Evolutionary conservation across 2,329 filamentous ascomycete genomes (phyloP).

Genomic region (Lomentospora prolificans): DNA sequence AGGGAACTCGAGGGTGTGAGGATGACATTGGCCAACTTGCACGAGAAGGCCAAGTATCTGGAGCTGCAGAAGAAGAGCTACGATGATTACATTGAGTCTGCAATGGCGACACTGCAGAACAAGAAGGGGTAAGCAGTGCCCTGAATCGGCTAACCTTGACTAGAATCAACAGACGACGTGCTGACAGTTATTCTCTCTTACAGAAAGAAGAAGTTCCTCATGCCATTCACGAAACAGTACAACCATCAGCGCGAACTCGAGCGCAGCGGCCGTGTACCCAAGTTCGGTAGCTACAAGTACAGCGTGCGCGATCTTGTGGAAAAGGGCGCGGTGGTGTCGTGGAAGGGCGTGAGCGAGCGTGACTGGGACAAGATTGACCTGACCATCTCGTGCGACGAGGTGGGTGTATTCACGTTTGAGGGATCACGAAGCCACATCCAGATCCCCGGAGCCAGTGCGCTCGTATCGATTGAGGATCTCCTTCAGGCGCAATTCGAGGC

Average conservation of each 20-base stretch:
- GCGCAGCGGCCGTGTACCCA: constrained; percentile 82
- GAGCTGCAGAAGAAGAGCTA: constrained; percentile 95
- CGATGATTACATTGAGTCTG: constrained; percentile 98
- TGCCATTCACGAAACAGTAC: constrained; percentile 98
- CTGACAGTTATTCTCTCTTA: not conserved
- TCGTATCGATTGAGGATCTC: constrained; percentile 84
- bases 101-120: constrained; percentile 92
- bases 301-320: constrained; percentile 79
- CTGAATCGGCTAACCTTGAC: no score
- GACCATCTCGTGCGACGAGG: constrained; percentile 87
- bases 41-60: constrained; percentile 82
- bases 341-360: constrained; percentile 70
- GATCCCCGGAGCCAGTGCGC: constrained; percentile 83
- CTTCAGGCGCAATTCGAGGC: constrained; percentile 96
- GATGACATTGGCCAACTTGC: constrained; percentile 62
- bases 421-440: constrained; percentile 87
- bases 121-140: constrained; percentile 65
- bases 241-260: constrained; percentile 96
- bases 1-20: constrained; percentile 80
- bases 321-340: constrained; percentile 89
- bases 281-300: constrained; percentile 98
- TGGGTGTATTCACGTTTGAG: constrained; percentile 88
- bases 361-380: constrained; percentile 91
- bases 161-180: no score
- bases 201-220: constrained; percentile 78